Percentiles rank a stretch among this genome's conserved stretches.
Evolutionary conservation across 2,329 filamentous ascomycete species (phyloP).

Genomic region (Calonectria crousiana): DNA sequence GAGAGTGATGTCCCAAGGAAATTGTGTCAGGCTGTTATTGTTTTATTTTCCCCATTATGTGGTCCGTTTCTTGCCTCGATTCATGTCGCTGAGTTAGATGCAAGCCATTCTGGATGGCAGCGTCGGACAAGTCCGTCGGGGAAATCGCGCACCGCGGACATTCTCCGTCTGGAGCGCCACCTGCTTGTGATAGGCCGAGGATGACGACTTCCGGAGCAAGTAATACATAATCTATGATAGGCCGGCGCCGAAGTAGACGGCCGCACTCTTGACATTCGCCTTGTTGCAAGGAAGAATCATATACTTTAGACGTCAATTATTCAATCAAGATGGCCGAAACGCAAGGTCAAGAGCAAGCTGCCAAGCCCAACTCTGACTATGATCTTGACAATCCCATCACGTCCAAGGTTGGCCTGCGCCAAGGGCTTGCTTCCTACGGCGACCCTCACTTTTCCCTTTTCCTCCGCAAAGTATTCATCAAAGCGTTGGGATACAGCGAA

Average conservation of each 20-base stretch:
- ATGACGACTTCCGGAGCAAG: constrained; percentile 27
- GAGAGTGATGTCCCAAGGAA: not conserved
- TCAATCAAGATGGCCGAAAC: constrained; percentile 30
- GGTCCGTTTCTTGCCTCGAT: not conserved
- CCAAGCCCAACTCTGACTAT: constrained; percentile 65
- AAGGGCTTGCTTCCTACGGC: constrained; percentile 76
- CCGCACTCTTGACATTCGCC: not conserved
- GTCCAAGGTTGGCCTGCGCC: constrained; percentile 66
- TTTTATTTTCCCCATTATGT: not conserved
- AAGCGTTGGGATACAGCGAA: constrained; percentile 79
- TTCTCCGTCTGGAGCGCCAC: constrained; percentile 27
- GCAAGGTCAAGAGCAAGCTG: constrained; percentile 1
- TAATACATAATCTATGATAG: constrained; percentile 42
- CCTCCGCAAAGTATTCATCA: constrained; percentile 82
- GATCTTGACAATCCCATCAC: constrained; percentile 68
- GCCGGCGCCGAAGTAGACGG: not conserved
- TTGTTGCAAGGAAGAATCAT: not conserved
- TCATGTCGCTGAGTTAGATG: not conserved
- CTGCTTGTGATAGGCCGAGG: constrained; percentile 5
- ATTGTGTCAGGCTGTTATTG: not conserved
- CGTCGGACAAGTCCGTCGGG: constrained; percentile 29
- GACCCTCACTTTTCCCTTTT: constrained; percentile 82
- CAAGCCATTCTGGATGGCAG: not conserved
- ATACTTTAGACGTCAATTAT: not conserved
- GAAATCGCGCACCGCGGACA: constrained; percentile 31